Evolutionary conservation across 768 basidiomycete genomes (phyloP).

Genomic region (Neoboletus magnificus): DNA sequence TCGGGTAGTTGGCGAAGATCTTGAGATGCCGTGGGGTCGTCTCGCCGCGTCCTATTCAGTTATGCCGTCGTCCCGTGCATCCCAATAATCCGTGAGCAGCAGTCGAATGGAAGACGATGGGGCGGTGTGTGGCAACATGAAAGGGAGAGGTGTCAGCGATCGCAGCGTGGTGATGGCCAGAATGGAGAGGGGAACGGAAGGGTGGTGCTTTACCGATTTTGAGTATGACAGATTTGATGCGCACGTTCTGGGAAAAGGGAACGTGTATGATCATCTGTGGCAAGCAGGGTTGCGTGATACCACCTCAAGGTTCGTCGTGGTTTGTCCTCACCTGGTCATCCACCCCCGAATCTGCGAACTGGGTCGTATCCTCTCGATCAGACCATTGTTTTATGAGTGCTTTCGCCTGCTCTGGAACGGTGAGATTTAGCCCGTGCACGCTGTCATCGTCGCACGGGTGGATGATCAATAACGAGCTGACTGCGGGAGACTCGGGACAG

Average conservation of each 20-base stretch:
- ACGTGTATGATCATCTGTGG: constrained; percentile 74
- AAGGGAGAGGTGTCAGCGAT: constrained; percentile 10
- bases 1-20: constrained; percentile 69
- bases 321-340: constrained; percentile 69
- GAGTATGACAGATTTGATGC: constrained; percentile 68
- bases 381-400: constrained; percentile 81
- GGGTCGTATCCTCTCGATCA: constrained; percentile 62
- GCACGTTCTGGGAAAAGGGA: constrained; percentile 76
- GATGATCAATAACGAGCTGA: neutral
- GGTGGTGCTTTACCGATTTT: constrained; percentile 58
- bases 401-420: constrained; percentile 77
- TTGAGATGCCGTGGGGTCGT: constrained; percentile 70
- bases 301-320: neutral
- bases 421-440: constrained; percentile 77
- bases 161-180: constrained; percentile 5
- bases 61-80: constrained; percentile 3
- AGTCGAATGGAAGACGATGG: constrained; percentile 1
- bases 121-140: constrained; percentile 3
- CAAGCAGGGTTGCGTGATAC: constrained; percentile 14
- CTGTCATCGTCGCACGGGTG: constrained; percentile 33
- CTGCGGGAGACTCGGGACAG: neutral
- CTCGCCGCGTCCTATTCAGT: constrained; percentile 65
- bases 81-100: constrained; percentile 1
- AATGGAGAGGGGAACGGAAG: constrained; percentile 3
- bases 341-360: constrained; percentile 73